Percentiles rank a stretch among this genome's conserved stretches.
Conservation (phyloP, 257 asterid species). For the Euphrasia confusa region DNA sequence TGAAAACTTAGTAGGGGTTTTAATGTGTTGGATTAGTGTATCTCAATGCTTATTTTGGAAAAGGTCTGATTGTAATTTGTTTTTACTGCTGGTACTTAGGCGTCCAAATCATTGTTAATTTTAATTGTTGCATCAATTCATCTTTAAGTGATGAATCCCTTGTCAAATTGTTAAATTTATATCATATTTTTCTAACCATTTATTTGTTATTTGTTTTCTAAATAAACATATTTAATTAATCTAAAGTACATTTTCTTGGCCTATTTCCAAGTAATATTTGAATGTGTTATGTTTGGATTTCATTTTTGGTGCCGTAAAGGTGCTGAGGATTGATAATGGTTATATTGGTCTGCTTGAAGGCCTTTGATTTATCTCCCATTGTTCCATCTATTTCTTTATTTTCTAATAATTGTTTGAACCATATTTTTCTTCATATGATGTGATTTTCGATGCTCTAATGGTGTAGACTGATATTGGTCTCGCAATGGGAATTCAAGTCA, state of each 20-base stretch:
- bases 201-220: not conserved
- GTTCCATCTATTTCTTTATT: not conserved
- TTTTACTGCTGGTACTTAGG: no score
- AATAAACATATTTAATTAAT: not conserved
- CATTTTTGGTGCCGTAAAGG: no score
- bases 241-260: not conserved
- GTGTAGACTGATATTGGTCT: slow-evolving; percentile 93
- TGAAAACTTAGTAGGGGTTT: slow-evolving; percentile 19
- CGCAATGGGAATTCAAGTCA: slow-evolving; percentile 97
- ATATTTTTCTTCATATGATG: slow-evolving; percentile 13
- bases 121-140: slow-evolving; percentile 3
- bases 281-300: slow-evolving; percentile 7
- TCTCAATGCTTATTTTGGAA: not conserved
- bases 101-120: slow-evolving; percentile 11
- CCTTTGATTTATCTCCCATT: not conserved
- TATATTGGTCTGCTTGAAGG: not conserved
- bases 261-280: not conserved
- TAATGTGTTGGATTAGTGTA: not conserved
- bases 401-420: slow-evolving; percentile 1
- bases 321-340: not conserved
- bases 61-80: slow-evolving; percentile 36
- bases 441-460: slow-evolving; percentile 13
- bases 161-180: slow-evolving; percentile 1
- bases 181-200: slow-evolving; percentile 16
- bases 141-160: slow-evolving; percentile 1